Evolutionary conservation across 2,329 filamentous ascomycete genomes (phyloP), one percentile per base, ranked within the genome.

Genomic region (Alternaria viburni): DNA sequence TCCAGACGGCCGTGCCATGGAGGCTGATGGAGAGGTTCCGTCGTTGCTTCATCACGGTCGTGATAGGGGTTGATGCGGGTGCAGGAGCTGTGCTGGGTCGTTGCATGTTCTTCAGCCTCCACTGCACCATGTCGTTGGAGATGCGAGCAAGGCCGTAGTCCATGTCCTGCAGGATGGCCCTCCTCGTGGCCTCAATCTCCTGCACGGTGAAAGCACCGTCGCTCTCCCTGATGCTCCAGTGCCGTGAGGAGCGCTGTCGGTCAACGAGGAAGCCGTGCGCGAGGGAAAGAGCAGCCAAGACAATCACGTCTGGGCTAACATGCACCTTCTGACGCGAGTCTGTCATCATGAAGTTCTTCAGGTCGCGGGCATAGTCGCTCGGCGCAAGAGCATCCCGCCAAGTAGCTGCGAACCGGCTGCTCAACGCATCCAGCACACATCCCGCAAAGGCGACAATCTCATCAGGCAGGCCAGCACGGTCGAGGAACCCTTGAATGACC

Each of bases 101-200:
- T 61, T 73, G 70, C 77, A 81, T 77, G 26, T 75, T 74, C 58
- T 60, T 59, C 58, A 77, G 57, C 69, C 74, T 74, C 30, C 62
- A 56, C 62, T 74, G 61, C 45, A 81, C 69, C 69, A 76, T 77
- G 12, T 77, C 72, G 44, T 71, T 64, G 12, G 70, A 74, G 55
- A 81, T 80, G 19, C 71, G 69, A 47, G 72, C 72, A n/a, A 81
- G 72, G 12, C 77, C 71, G 19, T 80, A 81, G 56, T 81, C 74
- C 65, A 81, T 75, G 50, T 81, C 78, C 52, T 67, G 43, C 11
- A 81, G 70, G 7, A 81, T 74, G 36, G 73, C 74, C 36, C 69
- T 60, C 62, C 73, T 79, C 17, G 77, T 79, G 12, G 69, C 68
- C 44, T 78, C 74, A 13, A 81, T 67, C 28, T 81, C 69, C 19